Evolutionary conservation across 257 asterid genomes (phyloP).

Genomic region (Solanum ossicruentum): DNA sequence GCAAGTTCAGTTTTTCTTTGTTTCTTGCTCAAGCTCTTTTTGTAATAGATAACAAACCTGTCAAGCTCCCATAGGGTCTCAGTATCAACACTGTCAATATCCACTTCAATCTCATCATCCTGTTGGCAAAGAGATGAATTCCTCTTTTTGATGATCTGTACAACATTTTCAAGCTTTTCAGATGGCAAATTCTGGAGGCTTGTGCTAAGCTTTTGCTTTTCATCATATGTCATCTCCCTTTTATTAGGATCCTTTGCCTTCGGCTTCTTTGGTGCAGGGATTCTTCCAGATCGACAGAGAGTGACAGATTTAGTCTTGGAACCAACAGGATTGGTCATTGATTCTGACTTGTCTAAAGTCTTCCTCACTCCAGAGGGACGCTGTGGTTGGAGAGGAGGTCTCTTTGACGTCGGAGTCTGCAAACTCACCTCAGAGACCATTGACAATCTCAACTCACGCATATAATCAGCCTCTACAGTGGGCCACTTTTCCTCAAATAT

Average conservation of each 20-base stretch:
- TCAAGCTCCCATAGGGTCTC: slow-evolving; percentile 98
- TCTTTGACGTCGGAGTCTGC: slow-evolving; percentile 41
- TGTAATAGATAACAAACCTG: slow-evolving; percentile 69
- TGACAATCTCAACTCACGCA: slow-evolving; percentile 24
- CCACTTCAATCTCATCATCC: slow-evolving; percentile 91
- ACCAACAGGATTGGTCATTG: slow-evolving; percentile 17
- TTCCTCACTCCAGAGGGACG: slow-evolving; percentile 23
- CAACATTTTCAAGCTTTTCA: slow-evolving; percentile 79
- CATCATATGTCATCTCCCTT: slow-evolving; percentile 94
- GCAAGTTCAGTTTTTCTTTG: slow-evolving; percentile 47
- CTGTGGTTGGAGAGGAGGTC: slow-evolving; percentile 26
- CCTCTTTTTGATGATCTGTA: slow-evolving; percentile 73
- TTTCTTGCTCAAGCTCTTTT: slow-evolving; percentile 67
- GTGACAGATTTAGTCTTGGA: slow-evolving; percentile 22
- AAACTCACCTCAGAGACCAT: slow-evolving; percentile 31
- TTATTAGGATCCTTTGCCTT: slow-evolving; percentile 78
- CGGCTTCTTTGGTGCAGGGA: slow-evolving; percentile 55
- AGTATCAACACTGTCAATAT: slow-evolving; percentile 76
- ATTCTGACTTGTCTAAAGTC: slow-evolving; percentile 23
- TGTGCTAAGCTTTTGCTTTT: slow-evolving; percentile 73
- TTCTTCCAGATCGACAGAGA: slow-evolving; percentile 32
- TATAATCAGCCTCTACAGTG: slow-evolving; percentile 43
- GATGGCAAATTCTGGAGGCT: slow-evolving; percentile 70
- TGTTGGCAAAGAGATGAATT: slow-evolving; percentile 62
- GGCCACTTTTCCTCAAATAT: slow-evolving; percentile 64